Evolutionary conservation across 495 filamentous ascomycete genomes (phyloP).

Genomic region (Hypoxylon lienhwacheense): DNA sequence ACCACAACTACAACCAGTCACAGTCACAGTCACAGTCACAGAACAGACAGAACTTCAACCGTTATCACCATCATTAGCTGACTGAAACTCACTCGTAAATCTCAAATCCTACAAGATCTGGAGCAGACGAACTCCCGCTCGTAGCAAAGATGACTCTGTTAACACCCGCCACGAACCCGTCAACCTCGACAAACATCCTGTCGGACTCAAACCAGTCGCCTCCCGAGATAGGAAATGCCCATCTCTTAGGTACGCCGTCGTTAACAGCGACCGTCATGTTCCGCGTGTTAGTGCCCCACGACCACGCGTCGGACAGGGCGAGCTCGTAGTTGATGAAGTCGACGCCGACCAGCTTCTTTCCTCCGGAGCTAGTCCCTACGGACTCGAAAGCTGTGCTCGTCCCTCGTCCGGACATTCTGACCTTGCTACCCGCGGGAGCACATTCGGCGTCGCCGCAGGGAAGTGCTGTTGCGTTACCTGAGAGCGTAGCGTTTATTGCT

Average conservation of each 20-base stretch:
- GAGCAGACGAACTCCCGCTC: slow-evolving; percentile 16
- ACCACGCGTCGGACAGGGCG: slow-evolving; percentile 49
- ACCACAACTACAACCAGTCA: too few relatives aligned
- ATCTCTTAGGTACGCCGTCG: slow-evolving; percentile 42
- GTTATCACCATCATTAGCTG: too few relatives aligned
- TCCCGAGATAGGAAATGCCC: slow-evolving; percentile 54
- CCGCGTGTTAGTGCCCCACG: slow-evolving; percentile 46
- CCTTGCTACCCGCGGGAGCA: slow-evolving; percentile 47
- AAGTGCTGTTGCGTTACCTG: slow-evolving; percentile 36
- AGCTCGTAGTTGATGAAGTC: slow-evolving; percentile 58
- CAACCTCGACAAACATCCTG: slow-evolving; percentile 46
- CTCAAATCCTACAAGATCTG: slow-evolving; percentile 36
- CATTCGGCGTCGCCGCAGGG: slow-evolving; percentile 43
- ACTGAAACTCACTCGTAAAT: slow-evolving; percentile 24
- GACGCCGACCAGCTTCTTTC: slow-evolving; percentile 46
- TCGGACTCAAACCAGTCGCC: slow-evolving; percentile 55
- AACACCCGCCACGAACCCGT: slow-evolving; percentile 48
- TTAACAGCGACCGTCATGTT: slow-evolving; percentile 55
- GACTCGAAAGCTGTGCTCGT: slow-evolving; percentile 32
- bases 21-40: too few relatives aligned
- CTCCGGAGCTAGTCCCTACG: slow-evolving; percentile 17
- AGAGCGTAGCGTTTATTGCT: slow-evolving; percentile 40
- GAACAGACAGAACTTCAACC: too few relatives aligned
- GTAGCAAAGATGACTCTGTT: slow-evolving; percentile 34
- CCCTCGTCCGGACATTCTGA: slow-evolving; percentile 37